Base-by-base conservation (phyloP, 2,329 filamentous ascomycete species). In the Apiospora hydei region DNA sequence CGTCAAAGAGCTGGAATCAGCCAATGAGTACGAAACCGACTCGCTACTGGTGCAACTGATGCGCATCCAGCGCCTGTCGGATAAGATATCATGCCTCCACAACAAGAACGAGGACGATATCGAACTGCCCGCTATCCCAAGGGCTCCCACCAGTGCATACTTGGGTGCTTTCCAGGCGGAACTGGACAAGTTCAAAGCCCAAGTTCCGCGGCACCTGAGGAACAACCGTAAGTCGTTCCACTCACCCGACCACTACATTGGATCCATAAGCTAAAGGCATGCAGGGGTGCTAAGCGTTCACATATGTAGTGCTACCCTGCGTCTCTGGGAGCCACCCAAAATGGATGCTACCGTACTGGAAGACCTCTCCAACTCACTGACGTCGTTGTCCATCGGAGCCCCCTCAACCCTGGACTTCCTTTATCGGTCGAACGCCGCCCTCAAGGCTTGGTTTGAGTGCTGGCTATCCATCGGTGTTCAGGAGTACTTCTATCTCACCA, bases 361-460 rank as follows among this genome's bases (percentile, higher is more conserved):
- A 1, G 82, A 81, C 21, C 82, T 85, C 69, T 85, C 81, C n/a
- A 81, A 85, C 3, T 83, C 85, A 0, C 80, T 87, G 1, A 82
- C 83, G 0, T 77, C 81, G 0, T 77, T 82, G 2, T 81, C 82
- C 0, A 49, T 81, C 1, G 82, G 82, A 4, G 79, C 80, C 0
- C 78, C 84, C 0, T 84, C 85, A 0, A 82, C 84, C 0, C 80
- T 89, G 1, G 86, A 89, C 71, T 80, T 84, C 3, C 84, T 90
- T 13, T 88, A 86, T 73, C 83, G 84, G 34, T 85, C 86, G 4
- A 84, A 85, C 64, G 79, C 81, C 21, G 85, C 87, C 1, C 76
- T 89, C 0, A 84, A 83, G 49, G 77, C 78, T 0, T 90, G 86
- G 80, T 88, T 89, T 68, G 83, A 87, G 2, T 80, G 80, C 49